Base-by-base conservation (phyloP, 2,329 filamentous ascomycete species). In the Hansfordia pulvinata region DNA sequence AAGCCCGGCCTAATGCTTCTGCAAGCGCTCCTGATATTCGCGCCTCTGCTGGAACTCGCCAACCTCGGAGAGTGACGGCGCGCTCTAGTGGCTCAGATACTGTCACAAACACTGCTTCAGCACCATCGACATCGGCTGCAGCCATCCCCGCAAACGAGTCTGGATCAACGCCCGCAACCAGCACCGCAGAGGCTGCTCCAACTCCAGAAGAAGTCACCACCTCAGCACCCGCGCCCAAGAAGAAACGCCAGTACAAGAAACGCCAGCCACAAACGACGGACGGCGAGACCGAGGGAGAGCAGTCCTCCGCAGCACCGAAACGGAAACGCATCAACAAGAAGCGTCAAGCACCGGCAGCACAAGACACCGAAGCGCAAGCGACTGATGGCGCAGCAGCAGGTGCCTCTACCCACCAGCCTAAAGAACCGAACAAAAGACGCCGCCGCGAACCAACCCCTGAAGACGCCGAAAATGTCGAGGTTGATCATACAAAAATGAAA, bases 401-500 rank as follows among this genome's bases (percentile, higher is more conserved):
- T 32, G 28, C 38, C 32, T 30, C 38, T 29, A 17, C 44, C 3
- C 21, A 43, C 37, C n/a, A 41, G 36, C 17, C 34, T 37, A 20
- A 30, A 28, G 12, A 30, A 28, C 20, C 24, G 41, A 25, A 33
- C 39, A 43, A 25, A 23, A 40, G 28, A 39, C 56, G 33, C 38
- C 50, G 22, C 52, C 58, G 28, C 59, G 67, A 31, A 59, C 64
- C 10, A 4, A 77, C 74, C 0, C 75, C 76, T 2, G 71, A 76
- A 28, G 69, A 76, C 36, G 69, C 72, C 4, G 74, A 79, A 40
- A 48, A 53, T 14, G 61, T 67, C 31, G 49, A 65, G 34, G 74
- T 88, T 29, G 76, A 85, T 42, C 59, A 70, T 13, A 64, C 66
- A 14, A 65, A 63, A 4, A 64, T 80, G 15, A 81, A 71, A 28